phyloP scores from a whole-genome alignment of 805 yeast species.

The Saccharomycopsis microspora region DNA sequence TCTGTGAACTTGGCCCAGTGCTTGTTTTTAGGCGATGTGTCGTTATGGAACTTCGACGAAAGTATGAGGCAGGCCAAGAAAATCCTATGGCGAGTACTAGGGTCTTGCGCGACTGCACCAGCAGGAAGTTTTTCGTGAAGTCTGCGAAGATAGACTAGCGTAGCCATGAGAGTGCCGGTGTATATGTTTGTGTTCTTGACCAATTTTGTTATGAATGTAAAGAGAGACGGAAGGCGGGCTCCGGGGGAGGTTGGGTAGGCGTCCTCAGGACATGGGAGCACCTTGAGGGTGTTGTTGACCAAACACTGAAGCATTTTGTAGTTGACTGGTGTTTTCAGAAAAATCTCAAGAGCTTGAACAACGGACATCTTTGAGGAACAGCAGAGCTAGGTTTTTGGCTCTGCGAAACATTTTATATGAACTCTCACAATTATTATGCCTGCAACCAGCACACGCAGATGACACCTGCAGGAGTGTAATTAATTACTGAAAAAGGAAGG shows the following conservation, averaged over 20 bases:
- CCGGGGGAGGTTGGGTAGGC: conserved; percentile 27
- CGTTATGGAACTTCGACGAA: conserved; percentile 89
- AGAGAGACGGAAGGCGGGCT: conserved; percentile 33
- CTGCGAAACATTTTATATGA: no score
- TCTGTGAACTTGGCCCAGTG: conserved; percentile 93
- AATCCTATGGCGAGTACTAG: conserved; percentile 84
- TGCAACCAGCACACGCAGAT: no score
- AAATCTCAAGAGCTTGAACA: conserved; percentile 10
- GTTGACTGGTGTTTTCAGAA: conserved; percentile 9
- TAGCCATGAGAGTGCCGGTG: conserved; percentile 89
- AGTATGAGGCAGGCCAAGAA: conserved; percentile 80
- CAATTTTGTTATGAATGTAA: conserved; percentile 57
- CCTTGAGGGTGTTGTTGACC: conserved; percentile 9
- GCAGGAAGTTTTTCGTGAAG: conserved; percentile 70
- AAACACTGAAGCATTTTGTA: conserved; percentile 12
- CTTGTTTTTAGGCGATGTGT: conserved; percentile 87
- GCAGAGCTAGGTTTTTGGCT: not conserved
- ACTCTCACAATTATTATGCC: no score
- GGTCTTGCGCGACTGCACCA: conserved; percentile 78
- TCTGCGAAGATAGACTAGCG: conserved; percentile 71
- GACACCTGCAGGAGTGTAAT: no score
- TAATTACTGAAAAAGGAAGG: no score
- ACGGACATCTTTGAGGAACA: conserved; percentile 7
- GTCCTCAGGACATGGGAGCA: conserved; percentile 9
- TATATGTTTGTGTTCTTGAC: conserved; percentile 81